Conservation (phyloP, 352 stramenopile genomes). For the Phytophthora sp. region DNA sequence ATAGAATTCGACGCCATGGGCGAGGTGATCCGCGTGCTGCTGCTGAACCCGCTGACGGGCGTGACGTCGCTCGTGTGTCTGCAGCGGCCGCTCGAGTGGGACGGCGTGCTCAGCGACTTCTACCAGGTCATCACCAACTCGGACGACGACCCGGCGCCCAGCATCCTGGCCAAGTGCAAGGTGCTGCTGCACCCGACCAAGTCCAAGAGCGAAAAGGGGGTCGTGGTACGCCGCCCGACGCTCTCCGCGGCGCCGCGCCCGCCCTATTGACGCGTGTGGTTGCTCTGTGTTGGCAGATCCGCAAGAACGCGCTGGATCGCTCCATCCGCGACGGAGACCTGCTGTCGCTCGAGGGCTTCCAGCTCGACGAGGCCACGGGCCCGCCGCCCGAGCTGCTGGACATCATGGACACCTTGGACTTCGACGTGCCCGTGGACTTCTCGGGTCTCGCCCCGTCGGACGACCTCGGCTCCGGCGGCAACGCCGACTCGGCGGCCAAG, state of each 20-base stretch:
- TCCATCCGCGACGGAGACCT: slow-evolving; percentile 86
- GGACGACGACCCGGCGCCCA: slow-evolving; percentile 70
- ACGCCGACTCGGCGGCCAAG: not conserved
- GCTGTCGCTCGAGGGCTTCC: slow-evolving; percentile 72
- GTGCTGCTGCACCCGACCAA: slow-evolving; percentile 84
- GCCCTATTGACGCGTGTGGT: too few species aligned
- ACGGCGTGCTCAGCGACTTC: slow-evolving; percentile 76
- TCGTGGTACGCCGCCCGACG: slow-evolving; percentile 72
- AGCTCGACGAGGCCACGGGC: slow-evolving; percentile 42
- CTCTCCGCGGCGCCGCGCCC: too few species aligned
- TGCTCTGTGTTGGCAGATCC: slow-evolving; percentile 43
- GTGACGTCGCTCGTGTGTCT: slow-evolving; percentile 82
- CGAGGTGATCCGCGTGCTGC: slow-evolving; percentile 83
- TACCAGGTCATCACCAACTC: slow-evolving; percentile 86
- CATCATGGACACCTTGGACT: slow-evolving; percentile 73
- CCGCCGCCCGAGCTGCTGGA: slow-evolving; percentile 71
- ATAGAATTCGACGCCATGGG: slow-evolving; percentile 44
- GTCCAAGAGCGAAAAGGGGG: slow-evolving; percentile 81
- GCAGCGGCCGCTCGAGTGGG: slow-evolving; percentile 80
- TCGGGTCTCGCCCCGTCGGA: slow-evolving; percentile 26
- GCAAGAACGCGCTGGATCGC: slow-evolving; percentile 70
- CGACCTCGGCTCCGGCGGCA: slow-evolving; percentile 12
- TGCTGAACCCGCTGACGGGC: slow-evolving; percentile 73
- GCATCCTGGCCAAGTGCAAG: slow-evolving; percentile 69
- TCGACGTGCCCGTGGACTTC: slow-evolving; percentile 56